Evolutionary conservation across 768 basidiomycete species (phyloP), one percentile per base, ranked within the genome.

Genomic region (Hygrophorus pudorinus): DNA sequence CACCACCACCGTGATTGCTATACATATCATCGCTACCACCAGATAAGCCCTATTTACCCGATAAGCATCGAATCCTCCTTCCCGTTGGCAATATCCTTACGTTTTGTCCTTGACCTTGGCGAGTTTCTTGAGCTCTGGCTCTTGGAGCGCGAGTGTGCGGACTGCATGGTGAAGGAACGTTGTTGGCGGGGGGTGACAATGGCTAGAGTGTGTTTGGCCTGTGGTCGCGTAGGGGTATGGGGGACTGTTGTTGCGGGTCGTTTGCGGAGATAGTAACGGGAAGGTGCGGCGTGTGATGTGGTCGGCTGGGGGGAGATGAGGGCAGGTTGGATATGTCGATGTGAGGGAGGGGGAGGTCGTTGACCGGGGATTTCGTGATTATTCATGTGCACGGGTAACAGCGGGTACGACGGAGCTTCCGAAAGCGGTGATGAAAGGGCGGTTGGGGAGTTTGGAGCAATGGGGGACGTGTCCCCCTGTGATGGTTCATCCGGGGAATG

Each of bases 261-360:
- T 44, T 57, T 65, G 28, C 66, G 63, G 33, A 68, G 51, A 43
- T 62, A 48, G 40, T 65, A 68, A 33, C 61, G 64, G 14, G 51
- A 51, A 20, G 46, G 44, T 8, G 46, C 47, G 18, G 56, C 50
- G 32, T 42, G 40, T 18, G 24, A 24, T 24, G 7, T 24, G 7
- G 24, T 7, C 24, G 24, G 24, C 24, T 24, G 24, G 3, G 24
- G 4, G 24, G 24, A 24, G 24, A 24, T 44, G 37, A 20, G 42
- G 37, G 40, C 29, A 38, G 13, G 36, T 12, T 32, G 28, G 36
- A 14, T 29, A n/a, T 5, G 34, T 17, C 34, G 34, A 35, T n/a
- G 34, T 17, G 34, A 9, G 17, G 17, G 33, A 35, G 33, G 17
- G 24, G 24, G 24, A 24, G 24, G 24, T 24, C 24, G 42, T 16